phyloP scores from a whole-genome alignment of 1,284 basidiomycete genomes.

The Sutorius eximius region DNA sequence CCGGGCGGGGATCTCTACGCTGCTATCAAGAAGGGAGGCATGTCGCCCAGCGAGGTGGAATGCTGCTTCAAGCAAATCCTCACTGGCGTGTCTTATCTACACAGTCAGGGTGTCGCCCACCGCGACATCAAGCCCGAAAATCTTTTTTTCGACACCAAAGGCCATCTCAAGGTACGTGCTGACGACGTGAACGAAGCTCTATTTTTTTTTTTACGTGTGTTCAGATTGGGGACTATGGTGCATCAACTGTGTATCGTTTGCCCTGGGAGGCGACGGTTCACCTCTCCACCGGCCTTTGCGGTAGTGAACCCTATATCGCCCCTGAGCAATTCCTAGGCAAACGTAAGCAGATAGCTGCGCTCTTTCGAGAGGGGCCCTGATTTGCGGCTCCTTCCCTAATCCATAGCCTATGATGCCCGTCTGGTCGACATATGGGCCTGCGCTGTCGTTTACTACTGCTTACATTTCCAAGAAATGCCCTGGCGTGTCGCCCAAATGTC shows the following conservation, averaged over 20 bases:
- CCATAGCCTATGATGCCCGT: conserved; percentile 91
- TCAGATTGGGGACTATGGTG: conserved; percentile 97
- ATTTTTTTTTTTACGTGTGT: conserved; percentile 16
- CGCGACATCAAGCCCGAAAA: conserved; percentile 99
- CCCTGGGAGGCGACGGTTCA: conserved; percentile 98
- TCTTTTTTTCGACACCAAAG: conserved; percentile 88
- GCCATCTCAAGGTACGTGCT: conserved; percentile 83
- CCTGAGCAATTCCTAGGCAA: conserved; percentile 96
- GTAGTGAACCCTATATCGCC: conserved; percentile 97
- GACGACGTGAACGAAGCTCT: not conserved
- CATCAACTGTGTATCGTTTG: conserved; percentile 96
- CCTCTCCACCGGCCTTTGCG: conserved; percentile 95
- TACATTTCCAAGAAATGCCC: conserved; percentile 95
- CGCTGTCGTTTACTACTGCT: conserved; percentile 96
- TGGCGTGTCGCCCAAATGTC: conserved; percentile 92
- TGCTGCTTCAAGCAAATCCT: conserved; percentile 98
- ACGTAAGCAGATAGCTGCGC: conserved; percentile 63
- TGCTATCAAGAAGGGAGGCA: conserved; percentile 96
- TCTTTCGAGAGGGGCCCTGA: conserved; percentile 29
- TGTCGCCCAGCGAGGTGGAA: conserved; percentile 93
- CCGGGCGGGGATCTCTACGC: conserved; percentile 96
- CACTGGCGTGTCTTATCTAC: conserved; percentile 85
- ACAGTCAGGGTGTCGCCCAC: conserved; percentile 96
- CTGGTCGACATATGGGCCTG: conserved; percentile 98
- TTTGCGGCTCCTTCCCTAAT: conserved; percentile 17